phyloP scores from a whole-genome alignment of 495 filamentous ascomycete genomes.

The Trichoderma orchidacearum region DNA sequence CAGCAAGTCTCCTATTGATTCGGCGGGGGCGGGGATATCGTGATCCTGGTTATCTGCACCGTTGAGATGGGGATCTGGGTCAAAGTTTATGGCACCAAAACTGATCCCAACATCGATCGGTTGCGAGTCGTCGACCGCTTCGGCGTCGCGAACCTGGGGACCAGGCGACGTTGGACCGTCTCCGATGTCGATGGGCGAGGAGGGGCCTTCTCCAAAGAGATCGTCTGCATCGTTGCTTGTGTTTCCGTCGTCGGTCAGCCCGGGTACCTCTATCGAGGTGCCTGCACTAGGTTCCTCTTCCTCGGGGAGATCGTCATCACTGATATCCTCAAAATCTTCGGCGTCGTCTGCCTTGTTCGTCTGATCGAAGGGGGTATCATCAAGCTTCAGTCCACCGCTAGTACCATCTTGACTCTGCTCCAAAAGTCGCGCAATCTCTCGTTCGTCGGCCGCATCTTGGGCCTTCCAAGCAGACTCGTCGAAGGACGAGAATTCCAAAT shows the following conservation, averaged over 20 bases:
- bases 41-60: constrained; percentile 28
- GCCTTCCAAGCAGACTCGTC: constrained; percentile 13
- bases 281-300: constrained; percentile 21
- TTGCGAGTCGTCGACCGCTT: constrained; percentile 11
- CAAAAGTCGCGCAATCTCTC: constrained; percentile 12
- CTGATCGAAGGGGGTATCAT: constrained; percentile 20
- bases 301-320: constrained; percentile 42
- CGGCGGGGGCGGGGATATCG: constrained; percentile 40
- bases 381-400: constrained; percentile 7
- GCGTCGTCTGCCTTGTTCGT: constrained; percentile 28
- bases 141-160: constrained; percentile 13
- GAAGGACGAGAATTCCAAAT: constrained; percentile 3
- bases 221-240: constrained; percentile 36
- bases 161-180: constrained; percentile 18
- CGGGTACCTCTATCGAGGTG: constrained; percentile 24
- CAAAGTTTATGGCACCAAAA: constrained; percentile 11
- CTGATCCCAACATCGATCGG: constrained; percentile 7
- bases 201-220: constrained; percentile 30
- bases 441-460: constrained; percentile 14
- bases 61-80: constrained; percentile 17
- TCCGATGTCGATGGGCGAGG: constrained; percentile 21
- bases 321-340: constrained; percentile 75
- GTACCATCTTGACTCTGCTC: neutral
- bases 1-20: constrained; percentile 54
- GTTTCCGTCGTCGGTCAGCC: constrained; percentile 32